Conservation (phyloP, 148 eudicot genomes). For the Camellia sinensis region DNA sequence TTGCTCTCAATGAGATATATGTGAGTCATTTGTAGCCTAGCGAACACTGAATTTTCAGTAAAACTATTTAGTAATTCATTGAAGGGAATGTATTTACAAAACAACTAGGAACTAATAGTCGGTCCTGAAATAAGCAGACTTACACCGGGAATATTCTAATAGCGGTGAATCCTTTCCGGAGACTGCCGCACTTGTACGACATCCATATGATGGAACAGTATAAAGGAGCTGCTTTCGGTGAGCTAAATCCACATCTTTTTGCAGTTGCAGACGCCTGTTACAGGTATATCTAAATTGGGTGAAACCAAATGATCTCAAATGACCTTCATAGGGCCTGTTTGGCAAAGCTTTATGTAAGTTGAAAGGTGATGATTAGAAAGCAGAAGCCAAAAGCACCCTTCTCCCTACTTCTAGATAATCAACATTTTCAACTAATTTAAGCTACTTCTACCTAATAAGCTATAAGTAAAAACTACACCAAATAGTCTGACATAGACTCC, state of each 20-base stretch:
- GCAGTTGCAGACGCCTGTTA: conserved; percentile 94
- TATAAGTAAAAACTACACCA: too few relatives aligned
- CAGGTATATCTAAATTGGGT: conserved; percentile 45
- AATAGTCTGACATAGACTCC: too few relatives aligned
- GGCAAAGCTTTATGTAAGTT: too few relatives aligned
- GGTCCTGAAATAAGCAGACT: conserved; percentile 57
- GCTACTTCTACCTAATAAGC: too few relatives aligned
- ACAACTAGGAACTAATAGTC: conserved; percentile 23
- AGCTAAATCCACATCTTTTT: conserved; percentile 96
- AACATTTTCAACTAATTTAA: too few relatives aligned
- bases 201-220: conserved; percentile 98
- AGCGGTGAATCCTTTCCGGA: conserved; percentile 96
- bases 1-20: conserved; percentile 87
- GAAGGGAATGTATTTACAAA: conserved; percentile 18
- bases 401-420: too few relatives aligned
- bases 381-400: too few relatives aligned
- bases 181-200: conserved; percentile 92
- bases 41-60: not conserved
- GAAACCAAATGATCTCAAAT: not conserved
- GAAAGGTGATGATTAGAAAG: too few relatives aligned
- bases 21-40: conserved; percentile 40
- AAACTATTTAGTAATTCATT: conserved; percentile 5
- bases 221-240: conserved; percentile 92
- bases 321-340: not conserved
- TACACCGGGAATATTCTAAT: conserved; percentile 98